phyloP scores from a whole-genome alignment of 148 eudicot genomes.

The Fagopyrum homotropicum region DNA sequence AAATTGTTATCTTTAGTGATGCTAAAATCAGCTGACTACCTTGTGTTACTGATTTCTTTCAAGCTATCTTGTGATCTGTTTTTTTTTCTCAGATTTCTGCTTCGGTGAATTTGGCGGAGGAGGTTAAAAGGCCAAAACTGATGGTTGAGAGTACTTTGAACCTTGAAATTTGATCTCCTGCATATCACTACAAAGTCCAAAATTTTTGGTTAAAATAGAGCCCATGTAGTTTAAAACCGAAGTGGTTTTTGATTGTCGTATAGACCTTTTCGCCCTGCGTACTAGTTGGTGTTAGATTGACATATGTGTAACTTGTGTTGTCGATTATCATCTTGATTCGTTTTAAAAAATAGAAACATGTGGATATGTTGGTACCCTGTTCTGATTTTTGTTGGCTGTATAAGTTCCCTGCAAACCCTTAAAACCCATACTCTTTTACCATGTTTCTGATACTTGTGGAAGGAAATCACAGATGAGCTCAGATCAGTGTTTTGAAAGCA shows the following conservation, averaged over 20 bases:
- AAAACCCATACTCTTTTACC: no score
- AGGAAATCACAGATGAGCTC: no score
- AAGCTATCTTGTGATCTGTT: neutral
- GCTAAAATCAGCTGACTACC: neutral
- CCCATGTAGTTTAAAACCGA: neutral
- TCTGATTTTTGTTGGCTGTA: no score
- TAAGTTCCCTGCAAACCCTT: no score
- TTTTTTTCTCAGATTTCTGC: slow-evolving; percentile 44
- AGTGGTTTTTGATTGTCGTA: no score
- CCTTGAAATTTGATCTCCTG: slow-evolving; percentile 46
- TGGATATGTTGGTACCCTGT: no score
- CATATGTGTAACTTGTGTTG: no score
- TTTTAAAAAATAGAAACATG: no score
- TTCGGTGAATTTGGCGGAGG: slow-evolving; percentile 43
- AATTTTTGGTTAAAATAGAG: neutral
- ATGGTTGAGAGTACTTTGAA: slow-evolving; percentile 80
- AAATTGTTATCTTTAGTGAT: neutral
- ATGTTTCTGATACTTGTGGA: no score
- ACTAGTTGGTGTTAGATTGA: neutral
- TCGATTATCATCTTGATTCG: no score
- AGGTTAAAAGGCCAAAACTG: slow-evolving; percentile 43
- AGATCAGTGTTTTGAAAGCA: no score
- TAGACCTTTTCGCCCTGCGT: no score
- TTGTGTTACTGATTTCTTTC: neutral
- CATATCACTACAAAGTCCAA: neutral